These are phyloP conservation scores for Endocarpon pusillum DNA, from an alignment of 495 filamentous ascomycete species.

Conservation along the genomic window DNA sequence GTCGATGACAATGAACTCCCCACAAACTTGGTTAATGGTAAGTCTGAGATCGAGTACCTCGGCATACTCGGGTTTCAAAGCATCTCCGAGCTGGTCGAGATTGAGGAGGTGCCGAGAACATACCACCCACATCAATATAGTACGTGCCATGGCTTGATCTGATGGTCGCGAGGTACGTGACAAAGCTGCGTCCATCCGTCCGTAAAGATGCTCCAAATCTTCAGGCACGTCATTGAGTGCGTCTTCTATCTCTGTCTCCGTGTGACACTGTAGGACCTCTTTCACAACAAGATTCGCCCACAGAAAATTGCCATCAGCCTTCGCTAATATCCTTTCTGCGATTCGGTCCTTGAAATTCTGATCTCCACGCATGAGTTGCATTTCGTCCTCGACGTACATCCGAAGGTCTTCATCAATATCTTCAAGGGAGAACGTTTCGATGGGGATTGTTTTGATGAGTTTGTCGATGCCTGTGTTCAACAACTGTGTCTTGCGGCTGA, in stretches of 20 bases:
- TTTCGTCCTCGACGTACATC: too few species aligned
- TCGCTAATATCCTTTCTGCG: too few species aligned
- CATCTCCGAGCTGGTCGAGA: constrained; percentile 15
- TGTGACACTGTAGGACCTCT: constrained; percentile 16
- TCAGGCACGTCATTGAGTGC: constrained; percentile 21
- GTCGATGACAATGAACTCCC: constrained; percentile 24
- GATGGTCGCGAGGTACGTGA: constrained; percentile 2
- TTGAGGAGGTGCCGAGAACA: constrained; percentile 16
- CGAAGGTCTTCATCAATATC: too few species aligned
- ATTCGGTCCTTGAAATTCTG: too few species aligned
- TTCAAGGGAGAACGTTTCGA: too few species aligned
- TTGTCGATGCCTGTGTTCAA: too few species aligned
- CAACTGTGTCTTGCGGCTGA: too few species aligned
- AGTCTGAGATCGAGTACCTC: constrained; percentile 17
- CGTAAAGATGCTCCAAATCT: constrained; percentile 24
- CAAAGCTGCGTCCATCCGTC: constrained; percentile 19
- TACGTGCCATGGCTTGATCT: constrained; percentile 12
- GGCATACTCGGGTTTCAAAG: constrained; percentile 9
- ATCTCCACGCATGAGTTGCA: too few species aligned
- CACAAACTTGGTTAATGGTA: constrained; percentile 20
- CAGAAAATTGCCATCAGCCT: too few species aligned
- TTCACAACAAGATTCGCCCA: constrained; percentile 20
- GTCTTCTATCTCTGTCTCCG: constrained; percentile 11
- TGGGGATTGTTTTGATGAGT: too few species aligned
- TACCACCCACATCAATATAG: constrained; percentile 15